Base-by-base conservation (phyloP, 2,329 filamentous ascomycete species). In the Colletotrichum sp. region DNA sequence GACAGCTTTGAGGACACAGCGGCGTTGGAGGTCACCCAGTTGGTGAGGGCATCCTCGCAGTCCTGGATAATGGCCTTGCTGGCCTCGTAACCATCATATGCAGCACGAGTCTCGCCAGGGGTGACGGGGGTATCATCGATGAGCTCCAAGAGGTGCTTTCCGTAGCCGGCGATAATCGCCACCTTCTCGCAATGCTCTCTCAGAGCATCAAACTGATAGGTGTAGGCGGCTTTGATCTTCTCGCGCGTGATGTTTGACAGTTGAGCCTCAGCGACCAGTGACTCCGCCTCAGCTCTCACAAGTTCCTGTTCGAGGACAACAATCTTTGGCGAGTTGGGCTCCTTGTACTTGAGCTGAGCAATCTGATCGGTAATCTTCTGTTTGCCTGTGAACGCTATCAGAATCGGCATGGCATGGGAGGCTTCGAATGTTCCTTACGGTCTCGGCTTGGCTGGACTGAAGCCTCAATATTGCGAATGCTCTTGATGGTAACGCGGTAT, bases 341-440 rank as follows among this genome's bases (percentile, higher is more conserved):
- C 97, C 90, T 99, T 99, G 92, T 98, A 99, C 87, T 99, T 99
- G 82, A 99, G 92, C 86, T 98, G 96, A 67, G 97, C 96, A 81
- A 99, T 99, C 84, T 98, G 95, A 84, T 99, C 97, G 81, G 95
- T 98, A 83, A 99, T 98, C 88, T 98, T 99, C 86, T 98, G 96
- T 90, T 99, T 99, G 86, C 95, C 95, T 98, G 80, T 72, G 36
- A 75, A 81, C 78, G 83, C 80, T 60, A 48, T 71, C 9, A 68
- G 63, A 25, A 16, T 44, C 15, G 12, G 36, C 5, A 57, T 25
- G 13, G 4, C 13, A 16, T 15, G 8, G 16, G 11, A 28, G 8
- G 8, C 13, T 4, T 19, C 4, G 27, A 22, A 15, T 5, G 25
- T 25, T 12, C 86, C 94, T 88, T 89, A 97, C 97, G 95, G 87